phyloP scores from a whole-genome alignment of 2,329 filamentous ascomycete genomes.

The Meredithiella fracta region DNA sequence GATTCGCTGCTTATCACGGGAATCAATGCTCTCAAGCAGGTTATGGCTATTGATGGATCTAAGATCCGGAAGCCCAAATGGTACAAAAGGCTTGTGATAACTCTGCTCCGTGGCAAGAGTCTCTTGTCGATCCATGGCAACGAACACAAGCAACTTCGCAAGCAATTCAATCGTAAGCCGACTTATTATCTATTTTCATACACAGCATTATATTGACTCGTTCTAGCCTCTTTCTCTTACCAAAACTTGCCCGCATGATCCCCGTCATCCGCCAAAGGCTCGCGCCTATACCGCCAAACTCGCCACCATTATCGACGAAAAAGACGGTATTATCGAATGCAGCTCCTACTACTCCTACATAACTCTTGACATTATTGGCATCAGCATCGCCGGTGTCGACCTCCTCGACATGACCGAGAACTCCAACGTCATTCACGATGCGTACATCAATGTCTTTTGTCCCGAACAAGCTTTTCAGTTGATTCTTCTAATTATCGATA shows the following conservation, averaged over 20 bases:
- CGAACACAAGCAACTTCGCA: conserved; percentile 22
- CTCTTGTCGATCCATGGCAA: conserved; percentile 23
- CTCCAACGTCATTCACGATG: conserved; percentile 18
- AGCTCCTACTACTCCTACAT: conserved; percentile 19
- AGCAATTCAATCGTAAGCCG: conserved; percentile 19
- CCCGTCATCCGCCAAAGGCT: conserved; percentile 23
- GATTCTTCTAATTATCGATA: conserved; percentile 19
- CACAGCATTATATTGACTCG: neutral
- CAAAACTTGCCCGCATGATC: conserved; percentile 21
- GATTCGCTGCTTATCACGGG: conserved; percentile 19
- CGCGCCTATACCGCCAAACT: conserved; percentile 19
- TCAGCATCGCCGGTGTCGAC: conserved; percentile 22
- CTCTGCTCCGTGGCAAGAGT: conserved; percentile 15
- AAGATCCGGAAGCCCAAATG: conserved; percentile 21
- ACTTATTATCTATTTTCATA: neutral
- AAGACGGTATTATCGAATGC: conserved; percentile 15
- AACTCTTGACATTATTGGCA: conserved; percentile 24
- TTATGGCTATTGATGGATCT: conserved; percentile 20
- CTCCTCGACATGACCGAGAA: conserved; percentile 19
- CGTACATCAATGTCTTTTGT: conserved; percentile 19
- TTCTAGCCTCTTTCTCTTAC: conserved; percentile 21
- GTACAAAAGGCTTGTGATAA: conserved; percentile 17
- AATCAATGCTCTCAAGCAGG: conserved; percentile 17
- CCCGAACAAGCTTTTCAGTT: conserved; percentile 17
- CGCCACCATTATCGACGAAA: conserved; percentile 15